phyloP scores from a whole-genome alignment of 257 asterid species.

The Rehmannia glutinosa region DNA sequence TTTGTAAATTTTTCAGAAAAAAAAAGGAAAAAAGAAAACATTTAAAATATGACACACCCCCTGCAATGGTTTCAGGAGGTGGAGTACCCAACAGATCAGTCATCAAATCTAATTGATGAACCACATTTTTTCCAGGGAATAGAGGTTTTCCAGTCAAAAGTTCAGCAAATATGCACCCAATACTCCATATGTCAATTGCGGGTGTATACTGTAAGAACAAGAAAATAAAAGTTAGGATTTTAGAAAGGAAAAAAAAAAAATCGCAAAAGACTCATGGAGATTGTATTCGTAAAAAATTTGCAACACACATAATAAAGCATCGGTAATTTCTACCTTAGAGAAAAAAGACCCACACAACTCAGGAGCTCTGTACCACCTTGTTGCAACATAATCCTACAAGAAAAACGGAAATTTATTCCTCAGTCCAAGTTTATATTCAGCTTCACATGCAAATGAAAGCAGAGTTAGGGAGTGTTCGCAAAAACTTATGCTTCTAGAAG shows the following conservation, averaged over 20 bases:
- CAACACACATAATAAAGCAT: neutral
- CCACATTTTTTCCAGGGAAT: slow-evolving; percentile 97
- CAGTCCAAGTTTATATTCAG: too few species aligned
- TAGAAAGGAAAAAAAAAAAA: neutral
- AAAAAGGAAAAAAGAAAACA: neutral
- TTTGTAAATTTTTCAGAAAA: neutral
- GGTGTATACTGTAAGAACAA: slow-evolving; percentile 74
- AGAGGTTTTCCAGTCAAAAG: slow-evolving; percentile 90
- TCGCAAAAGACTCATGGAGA: neutral
- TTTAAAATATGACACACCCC: slow-evolving; percentile 50
- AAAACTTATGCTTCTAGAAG: too few species aligned
- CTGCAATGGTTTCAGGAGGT: slow-evolving; percentile 84
- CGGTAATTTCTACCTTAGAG: slow-evolving; percentile 67
- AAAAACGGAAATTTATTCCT: too few species aligned
- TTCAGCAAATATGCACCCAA: slow-evolving; percentile 95
- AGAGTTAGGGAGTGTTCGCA: too few species aligned
- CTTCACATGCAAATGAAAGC: too few species aligned
- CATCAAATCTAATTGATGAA: slow-evolving; percentile 94
- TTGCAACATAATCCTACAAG: slow-evolving; percentile 88
- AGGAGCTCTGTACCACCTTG: slow-evolving; percentile 98
- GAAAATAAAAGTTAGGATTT: slow-evolving; percentile 14
- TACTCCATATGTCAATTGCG: slow-evolving; percentile 97
- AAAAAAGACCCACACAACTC: slow-evolving; percentile 96
- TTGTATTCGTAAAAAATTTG: neutral
- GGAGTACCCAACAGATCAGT: slow-evolving; percentile 91